Evolutionary conservation across 73 alveolate species (phyloP).

Genomic region (Paramecium tetraurelia): DNA sequence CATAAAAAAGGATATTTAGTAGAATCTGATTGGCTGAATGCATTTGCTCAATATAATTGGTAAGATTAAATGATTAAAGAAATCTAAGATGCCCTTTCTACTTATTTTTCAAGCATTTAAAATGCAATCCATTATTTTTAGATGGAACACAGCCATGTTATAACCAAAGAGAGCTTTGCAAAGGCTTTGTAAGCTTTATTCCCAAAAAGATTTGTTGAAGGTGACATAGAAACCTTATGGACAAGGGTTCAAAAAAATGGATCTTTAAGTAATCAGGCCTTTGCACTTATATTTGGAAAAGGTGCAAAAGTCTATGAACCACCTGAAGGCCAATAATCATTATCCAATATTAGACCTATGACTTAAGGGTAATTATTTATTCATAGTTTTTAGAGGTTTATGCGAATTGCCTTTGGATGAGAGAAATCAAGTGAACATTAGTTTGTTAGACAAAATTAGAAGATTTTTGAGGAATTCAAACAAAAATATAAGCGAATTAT

Average conservation of each 20-base stretch:
- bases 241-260: slow-evolving; percentile 55
- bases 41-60: slow-evolving; percentile 70
- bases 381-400: background rate
- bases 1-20: slow-evolving; percentile 87
- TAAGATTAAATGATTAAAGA: slow-evolving; percentile 72
- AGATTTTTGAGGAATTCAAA: slow-evolving; percentile 64
- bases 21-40: slow-evolving; percentile 75
- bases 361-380: background rate
- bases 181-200: slow-evolving; percentile 65
- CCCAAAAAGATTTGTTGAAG: slow-evolving; percentile 69
- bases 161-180: slow-evolving; percentile 59
- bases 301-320: background rate
- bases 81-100: slow-evolving; percentile 68
- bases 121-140: slow-evolving; percentile 81
- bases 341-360: background rate
- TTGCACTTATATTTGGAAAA: slow-evolving; percentile 42
- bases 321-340: background rate
- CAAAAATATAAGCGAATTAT: slow-evolving; percentile 60
- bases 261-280: slow-evolving; percentile 46
- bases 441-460: slow-evolving; percentile 63
- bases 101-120: slow-evolving; percentile 67
- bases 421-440: background rate
- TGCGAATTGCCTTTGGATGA: slow-evolving; percentile 33
- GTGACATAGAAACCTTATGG: slow-evolving; percentile 72
- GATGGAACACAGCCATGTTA: slow-evolving; percentile 35